Conservation (phyloP, 2,329 filamentous ascomycete species). For the Alternaria longipes region DNA sequence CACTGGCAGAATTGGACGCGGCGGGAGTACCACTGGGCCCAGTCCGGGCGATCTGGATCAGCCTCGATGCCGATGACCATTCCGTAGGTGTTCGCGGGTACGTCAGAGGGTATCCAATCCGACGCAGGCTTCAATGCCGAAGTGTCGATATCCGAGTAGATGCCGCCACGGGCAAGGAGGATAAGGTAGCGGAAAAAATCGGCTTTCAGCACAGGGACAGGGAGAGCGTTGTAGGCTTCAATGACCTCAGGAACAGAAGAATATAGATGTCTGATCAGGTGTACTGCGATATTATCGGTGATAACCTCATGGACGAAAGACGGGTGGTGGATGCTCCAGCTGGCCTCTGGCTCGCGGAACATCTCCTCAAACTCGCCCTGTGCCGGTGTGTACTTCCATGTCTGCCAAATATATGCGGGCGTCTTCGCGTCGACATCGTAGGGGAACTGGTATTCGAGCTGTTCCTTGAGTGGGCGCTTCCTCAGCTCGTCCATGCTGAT, state of each 20-base stretch:
- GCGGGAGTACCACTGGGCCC: constrained; percentile 94
- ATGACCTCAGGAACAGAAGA: constrained; percentile 67
- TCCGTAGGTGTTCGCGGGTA: constrained; percentile 81
- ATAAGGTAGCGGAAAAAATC: constrained; percentile 75
- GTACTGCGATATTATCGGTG: constrained; percentile 84
- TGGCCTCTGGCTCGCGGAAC: constrained; percentile 85
- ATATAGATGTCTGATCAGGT: constrained; percentile 87
- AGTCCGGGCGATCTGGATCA: constrained; percentile 90
- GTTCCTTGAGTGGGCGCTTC: constrained; percentile 76
- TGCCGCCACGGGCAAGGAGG: constrained; percentile 77
- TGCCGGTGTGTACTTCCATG: constrained; percentile 88
- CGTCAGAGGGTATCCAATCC: constrained; percentile 84
- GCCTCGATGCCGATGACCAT: constrained; percentile 95
- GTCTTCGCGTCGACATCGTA: constrained; percentile 91
- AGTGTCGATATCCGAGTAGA: constrained; percentile 88
- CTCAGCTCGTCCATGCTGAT: constrained; percentile 75
- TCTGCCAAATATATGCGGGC: constrained; percentile 99
- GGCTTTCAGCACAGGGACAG: constrained; percentile 65
- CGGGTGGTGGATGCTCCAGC: constrained; percentile 87
- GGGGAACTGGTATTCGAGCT: constrained; percentile 91
- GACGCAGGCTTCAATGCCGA: constrained; percentile 81
- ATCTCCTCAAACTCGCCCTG: constrained; percentile 76
- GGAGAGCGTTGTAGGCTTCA: constrained; percentile 60
- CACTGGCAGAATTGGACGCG: constrained; percentile 98
- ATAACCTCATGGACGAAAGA: constrained; percentile 96